Conservation (phyloP, 2,329 filamentous ascomycete species). For the Stylonectria norvegica region DNA sequence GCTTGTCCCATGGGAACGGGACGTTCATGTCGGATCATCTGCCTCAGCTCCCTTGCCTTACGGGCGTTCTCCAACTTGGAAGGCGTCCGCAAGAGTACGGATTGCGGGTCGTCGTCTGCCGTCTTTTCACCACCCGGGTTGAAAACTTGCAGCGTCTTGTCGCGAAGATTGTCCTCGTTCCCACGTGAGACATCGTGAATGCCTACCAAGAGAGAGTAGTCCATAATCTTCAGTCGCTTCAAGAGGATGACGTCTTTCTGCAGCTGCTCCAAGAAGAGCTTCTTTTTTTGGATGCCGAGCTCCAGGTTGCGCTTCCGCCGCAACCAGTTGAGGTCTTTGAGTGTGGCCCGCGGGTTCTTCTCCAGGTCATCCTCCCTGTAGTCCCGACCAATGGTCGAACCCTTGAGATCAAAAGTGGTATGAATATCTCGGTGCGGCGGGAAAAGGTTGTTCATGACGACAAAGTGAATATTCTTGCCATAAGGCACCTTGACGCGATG, state of each 20-base stretch:
- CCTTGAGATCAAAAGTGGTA: constrained; percentile 94
- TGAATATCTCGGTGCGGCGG: constrained; percentile 97
- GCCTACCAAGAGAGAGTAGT: constrained; percentile 92
- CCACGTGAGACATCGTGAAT: constrained; percentile 88
- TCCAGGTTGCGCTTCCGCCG: constrained; percentile 81
- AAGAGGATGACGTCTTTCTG: constrained; percentile 81
- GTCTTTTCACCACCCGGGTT: constrained; percentile 72
- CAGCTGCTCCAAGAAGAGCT: constrained; percentile 84
- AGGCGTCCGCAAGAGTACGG: constrained; percentile 77
- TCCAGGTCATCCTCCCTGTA: constrained; percentile 84
- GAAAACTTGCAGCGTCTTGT: constrained; percentile 89
- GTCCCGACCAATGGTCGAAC: constrained; percentile 89
- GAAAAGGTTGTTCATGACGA: constrained; percentile 99
- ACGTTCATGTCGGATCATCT: constrained; percentile 89
- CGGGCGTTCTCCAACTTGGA: constrained; percentile 89
- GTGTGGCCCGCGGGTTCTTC: constrained; percentile 83
- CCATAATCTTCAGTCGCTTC: constrained; percentile 93
- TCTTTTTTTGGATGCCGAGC: constrained; percentile 83
- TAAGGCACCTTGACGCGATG: constrained; percentile 98
- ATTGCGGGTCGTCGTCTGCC: constrained; percentile 57
- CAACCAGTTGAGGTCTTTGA: constrained; percentile 97
- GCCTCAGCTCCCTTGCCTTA: constrained; percentile 84
- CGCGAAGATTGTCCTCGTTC: constrained; percentile 89
- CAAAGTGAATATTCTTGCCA: constrained; percentile 97
- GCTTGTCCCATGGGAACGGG: constrained; percentile 89